Percentiles rank a stretch among this genome's conserved stretches.
Conservation (phyloP, 192 early-diverging fungal species). For the Dissophora ornata region DNA sequence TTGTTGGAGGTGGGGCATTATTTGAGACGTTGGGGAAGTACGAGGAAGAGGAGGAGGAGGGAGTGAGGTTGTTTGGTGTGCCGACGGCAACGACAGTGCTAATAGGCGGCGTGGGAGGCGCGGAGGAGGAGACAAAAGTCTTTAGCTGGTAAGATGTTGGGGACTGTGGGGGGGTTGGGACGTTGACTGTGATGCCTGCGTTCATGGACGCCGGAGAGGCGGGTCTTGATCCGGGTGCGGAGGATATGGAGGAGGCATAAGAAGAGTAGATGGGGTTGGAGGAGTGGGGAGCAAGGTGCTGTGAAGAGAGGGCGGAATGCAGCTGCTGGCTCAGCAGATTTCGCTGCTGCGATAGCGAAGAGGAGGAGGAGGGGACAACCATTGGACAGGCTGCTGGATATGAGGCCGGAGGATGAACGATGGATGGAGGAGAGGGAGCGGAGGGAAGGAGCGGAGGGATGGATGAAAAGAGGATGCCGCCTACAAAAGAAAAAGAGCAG, state of each 20-base stretch:
- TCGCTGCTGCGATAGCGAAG: slow-evolving; percentile 30
- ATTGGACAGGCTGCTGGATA: slow-evolving; percentile 17
- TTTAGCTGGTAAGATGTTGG: slow-evolving; percentile 44
- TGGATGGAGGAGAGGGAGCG: background rate
- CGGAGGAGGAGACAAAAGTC: slow-evolving; percentile 37
- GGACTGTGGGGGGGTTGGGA: slow-evolving; percentile 39
- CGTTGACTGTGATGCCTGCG: slow-evolving; percentile 11
- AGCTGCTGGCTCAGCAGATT: slow-evolving; percentile 31
- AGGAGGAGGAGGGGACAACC: slow-evolving; percentile 22
- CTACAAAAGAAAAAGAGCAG: background rate
- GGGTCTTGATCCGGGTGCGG: slow-evolving; percentile 39
- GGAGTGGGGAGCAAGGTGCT: slow-evolving; percentile 41
- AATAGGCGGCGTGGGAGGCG: slow-evolving; percentile 43
- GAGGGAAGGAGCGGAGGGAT: background rate
- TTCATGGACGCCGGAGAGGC: slow-evolving; percentile 41
- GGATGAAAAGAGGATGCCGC: background rate
- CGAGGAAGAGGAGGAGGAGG: slow-evolving; percentile 26
- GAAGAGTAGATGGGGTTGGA: slow-evolving; percentile 35
- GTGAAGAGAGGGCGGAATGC: slow-evolving; percentile 33
- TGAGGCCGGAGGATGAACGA: background rate
- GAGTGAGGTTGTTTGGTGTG: slow-evolving; percentile 17
- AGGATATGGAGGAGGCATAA: slow-evolving; percentile 53
- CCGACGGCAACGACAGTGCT: slow-evolving; percentile 33
- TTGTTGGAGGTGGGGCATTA: slow-evolving; percentile 7
- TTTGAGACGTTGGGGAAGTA: slow-evolving; percentile 31